Conservation (phyloP, 225 moss, liverwort and hornwort species). For the Ulota crispa region DNA sequence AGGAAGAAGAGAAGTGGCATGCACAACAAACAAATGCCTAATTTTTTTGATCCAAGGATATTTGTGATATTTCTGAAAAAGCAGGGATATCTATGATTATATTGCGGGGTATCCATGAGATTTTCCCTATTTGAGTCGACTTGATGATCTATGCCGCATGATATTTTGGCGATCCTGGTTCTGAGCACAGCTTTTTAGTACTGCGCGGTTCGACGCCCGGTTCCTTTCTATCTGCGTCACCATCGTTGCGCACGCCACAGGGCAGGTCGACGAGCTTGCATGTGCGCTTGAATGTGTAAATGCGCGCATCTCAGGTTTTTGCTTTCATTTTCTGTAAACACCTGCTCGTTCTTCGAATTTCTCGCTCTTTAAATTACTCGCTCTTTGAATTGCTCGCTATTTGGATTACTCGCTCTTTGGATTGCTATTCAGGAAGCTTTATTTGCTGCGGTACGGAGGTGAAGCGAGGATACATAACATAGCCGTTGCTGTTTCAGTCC, state of each 20-base stretch:
- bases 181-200: not conserved
- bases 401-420: not conserved
- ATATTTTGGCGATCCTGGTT: not conserved
- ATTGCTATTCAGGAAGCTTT: not conserved
- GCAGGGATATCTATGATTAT: too few relatives aligned
- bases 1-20: too few relatives aligned
- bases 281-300: not conserved
- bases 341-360: not conserved
- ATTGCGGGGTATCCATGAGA: too few relatives aligned
- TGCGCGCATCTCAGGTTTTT: not conserved
- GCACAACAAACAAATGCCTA: too few relatives aligned
- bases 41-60: too few relatives aligned
- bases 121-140: fast-evolving
- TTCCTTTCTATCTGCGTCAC: not conserved
- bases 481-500: not conserved
- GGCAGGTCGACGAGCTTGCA: not conserved
- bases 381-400: not conserved
- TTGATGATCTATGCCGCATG: fast-evolving
- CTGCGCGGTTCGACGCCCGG: not conserved
- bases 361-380: not conserved
- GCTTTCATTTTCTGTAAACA: too few relatives aligned
- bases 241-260: conserved; percentile 4
- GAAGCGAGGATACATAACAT: not conserved
- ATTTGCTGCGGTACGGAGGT: conserved; percentile 5
- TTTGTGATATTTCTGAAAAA: too few relatives aligned